Base-by-base conservation (phyloP, 768 basidiomycete genomes). In the Macrocybe gigantea region DNA sequence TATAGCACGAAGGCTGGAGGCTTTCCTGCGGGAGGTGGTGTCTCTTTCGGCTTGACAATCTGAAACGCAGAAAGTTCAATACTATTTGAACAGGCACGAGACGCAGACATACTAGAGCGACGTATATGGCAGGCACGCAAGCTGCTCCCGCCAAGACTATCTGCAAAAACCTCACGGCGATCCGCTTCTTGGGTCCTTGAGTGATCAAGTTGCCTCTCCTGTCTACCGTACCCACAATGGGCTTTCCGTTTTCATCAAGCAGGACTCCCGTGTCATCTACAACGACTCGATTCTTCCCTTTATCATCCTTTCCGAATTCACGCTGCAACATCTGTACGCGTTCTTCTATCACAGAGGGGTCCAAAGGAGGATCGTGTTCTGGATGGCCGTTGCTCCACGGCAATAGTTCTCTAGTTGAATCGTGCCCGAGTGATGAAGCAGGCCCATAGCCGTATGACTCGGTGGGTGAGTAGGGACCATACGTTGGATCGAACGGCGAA, bases 311-410 rank as follows among this genome's bases (percentile, higher is more conserved):
- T 3, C 78, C 77, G 59, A 86, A 88, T 52, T 85, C 83, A 12
- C 74, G 74, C 58, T 85, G 79, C 7, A 88, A 71, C 82, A 85
- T 85, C 5, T 82, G 76, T 54, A 85, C 70, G 12, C 84, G 73
- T 54, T 85, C 83, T 60, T 82, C 80, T 60, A 83, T 86, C 31
- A 78, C 64, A n/a, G 70, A 61, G 1, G 73, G 62, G 48, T 79
- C 72, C 4, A 83, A 54, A 1, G 65, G 61, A 0, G 64, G 60
- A 13, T 66, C 68, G 48, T 70, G 69, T 14, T 74, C 71, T 9
- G 72, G 70, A 1, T 70, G 71, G 43, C 79, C 75, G 41, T 59
- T 64, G 46, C 66, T 69, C 80, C 82, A 85, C 1, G 80, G 79
- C 7, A 82, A 64, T 2, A 74, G 53, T 34, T 72, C 67, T 7